Percentiles rank a stretch among this genome's conserved stretches.
Evolutionary conservation across 139 green algal species (phyloP).

Genomic region (Chlamydomonas schloesseri): DNA sequence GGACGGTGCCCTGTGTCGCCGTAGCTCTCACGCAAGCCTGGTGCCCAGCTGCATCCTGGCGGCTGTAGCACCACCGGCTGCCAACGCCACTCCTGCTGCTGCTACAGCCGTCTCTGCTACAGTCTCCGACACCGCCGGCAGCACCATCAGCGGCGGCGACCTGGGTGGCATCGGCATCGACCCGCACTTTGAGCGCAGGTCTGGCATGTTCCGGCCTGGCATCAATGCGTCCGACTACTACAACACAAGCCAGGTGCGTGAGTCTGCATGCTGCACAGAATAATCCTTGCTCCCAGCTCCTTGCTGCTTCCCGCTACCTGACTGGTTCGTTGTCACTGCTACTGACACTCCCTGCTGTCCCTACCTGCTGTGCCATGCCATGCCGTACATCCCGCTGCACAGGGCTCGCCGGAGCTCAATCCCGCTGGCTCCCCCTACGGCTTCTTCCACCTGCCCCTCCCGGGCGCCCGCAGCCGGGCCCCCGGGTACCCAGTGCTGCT

Average conservation of each 20-base stretch:
- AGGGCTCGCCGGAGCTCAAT: constrained; percentile 10
- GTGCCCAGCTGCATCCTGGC: too few species aligned
- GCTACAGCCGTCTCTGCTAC: too few species aligned
- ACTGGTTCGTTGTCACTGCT: too few species aligned
- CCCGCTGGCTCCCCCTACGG: constrained; percentile 12
- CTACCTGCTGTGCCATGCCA: too few species aligned
- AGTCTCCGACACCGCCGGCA: too few species aligned
- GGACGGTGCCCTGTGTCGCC: not conserved
- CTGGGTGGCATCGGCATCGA: not conserved
- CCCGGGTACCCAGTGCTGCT: constrained; percentile 45
- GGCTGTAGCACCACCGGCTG: too few species aligned
- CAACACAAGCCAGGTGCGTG: not conserved
- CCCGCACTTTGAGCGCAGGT: not conserved
- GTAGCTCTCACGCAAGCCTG: not conserved
- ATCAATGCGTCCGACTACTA: not conserved
- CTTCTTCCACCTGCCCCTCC: constrained; percentile 37
- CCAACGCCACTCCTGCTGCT: too few species aligned
- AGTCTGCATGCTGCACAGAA: too few species aligned
- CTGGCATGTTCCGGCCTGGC: not conserved
- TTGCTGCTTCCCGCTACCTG: too few species aligned
- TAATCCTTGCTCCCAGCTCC: too few species aligned
- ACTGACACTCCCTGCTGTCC: too few species aligned
- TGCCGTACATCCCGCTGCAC: too few species aligned
- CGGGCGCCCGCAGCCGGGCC: not conserved
- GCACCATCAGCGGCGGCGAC: not conserved